Evolutionary conservation across 2,329 filamentous ascomycete species (phyloP), one percentile per base, ranked within the genome.

Genomic region (Geosmithia putterillii): DNA sequence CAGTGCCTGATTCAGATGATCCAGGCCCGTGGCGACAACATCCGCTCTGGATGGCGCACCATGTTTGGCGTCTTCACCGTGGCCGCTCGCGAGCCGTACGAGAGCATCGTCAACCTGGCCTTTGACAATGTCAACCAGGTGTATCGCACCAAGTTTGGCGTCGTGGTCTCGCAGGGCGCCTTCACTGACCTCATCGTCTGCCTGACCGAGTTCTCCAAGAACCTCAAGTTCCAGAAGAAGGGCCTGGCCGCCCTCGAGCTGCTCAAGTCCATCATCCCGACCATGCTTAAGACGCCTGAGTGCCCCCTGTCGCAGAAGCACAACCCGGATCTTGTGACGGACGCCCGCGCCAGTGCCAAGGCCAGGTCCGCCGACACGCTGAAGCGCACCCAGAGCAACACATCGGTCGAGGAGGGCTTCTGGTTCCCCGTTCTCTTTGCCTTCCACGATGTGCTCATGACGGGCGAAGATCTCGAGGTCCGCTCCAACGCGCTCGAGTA

Each of bases 31-130:
- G 94, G 94, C 6, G 85, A 95, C 62, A 96, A 96, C 53, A 98
- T 99, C 56, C 82, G 90, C 42, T 95, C 89, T 35, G 92, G 92
- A 5, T 99, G 92, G 92, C 83, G 92, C 58, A 96, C 94, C 18
- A 98, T 99, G 90, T 96, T 99, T 62, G 92, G 90, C 4, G 90
- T 95, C 23, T 98, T 98, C 57, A 95, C 90, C 1, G 88, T 96
- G 34, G 92, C 94, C 22, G 92, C 94, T 17, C 76, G 83, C 47
- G 94, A 96, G 57, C 86, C 85, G 15, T 89, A 95, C 57, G 92
- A 98, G 67, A 83, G 81, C 48, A 95, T 99, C 50, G 92, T 98
- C 47, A 95, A 89, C 55, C 79, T 98, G 54, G 89, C 94, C 0
- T 98, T 94, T 57, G 92, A 98, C 55, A 95, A 95, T 57, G 90